Evolutionary conservation across 305 asterid species (phyloP).

Genomic region (Fraxinus velutina): DNA sequence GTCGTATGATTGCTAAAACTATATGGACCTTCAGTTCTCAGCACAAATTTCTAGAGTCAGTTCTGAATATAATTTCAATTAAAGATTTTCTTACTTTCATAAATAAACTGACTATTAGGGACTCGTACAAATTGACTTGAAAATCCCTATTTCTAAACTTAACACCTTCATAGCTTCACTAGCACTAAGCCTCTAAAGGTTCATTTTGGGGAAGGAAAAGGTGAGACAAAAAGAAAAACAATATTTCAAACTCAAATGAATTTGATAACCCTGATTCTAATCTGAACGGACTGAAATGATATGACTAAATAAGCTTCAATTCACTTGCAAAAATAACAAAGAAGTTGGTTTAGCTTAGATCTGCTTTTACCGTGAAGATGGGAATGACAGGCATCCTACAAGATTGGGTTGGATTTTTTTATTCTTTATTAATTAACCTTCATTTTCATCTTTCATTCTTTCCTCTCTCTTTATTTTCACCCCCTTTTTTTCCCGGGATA

Average conservation of each 20-base stretch:
- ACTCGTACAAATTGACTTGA: background rate
- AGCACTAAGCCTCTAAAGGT: background rate
- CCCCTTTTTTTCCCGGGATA: background rate
- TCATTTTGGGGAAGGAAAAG: background rate
- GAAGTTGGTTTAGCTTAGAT: background rate
- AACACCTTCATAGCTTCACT: background rate
- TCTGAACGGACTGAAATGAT: background rate
- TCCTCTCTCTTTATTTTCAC: background rate
- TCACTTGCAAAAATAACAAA: background rate
- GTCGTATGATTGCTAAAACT: background rate
- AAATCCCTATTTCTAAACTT: background rate
- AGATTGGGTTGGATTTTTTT: background rate
- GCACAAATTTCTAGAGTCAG: background rate
- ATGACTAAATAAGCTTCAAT: background rate
- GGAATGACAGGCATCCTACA: background rate
- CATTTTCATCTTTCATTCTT: background rate
- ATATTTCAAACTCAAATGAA: background rate
- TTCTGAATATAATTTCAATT: background rate
- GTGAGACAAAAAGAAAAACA: background rate
- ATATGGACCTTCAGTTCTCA: background rate
- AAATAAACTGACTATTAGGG: background rate
- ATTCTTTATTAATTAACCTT: background rate
- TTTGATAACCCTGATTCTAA: background rate
- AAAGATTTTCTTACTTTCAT: background rate
- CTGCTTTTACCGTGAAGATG: background rate